Evolutionary conservation across 2,329 filamentous ascomycete species (phyloP), one percentile per base, ranked within the genome.

Genomic region (Basipetospora chlamydospora): DNA sequence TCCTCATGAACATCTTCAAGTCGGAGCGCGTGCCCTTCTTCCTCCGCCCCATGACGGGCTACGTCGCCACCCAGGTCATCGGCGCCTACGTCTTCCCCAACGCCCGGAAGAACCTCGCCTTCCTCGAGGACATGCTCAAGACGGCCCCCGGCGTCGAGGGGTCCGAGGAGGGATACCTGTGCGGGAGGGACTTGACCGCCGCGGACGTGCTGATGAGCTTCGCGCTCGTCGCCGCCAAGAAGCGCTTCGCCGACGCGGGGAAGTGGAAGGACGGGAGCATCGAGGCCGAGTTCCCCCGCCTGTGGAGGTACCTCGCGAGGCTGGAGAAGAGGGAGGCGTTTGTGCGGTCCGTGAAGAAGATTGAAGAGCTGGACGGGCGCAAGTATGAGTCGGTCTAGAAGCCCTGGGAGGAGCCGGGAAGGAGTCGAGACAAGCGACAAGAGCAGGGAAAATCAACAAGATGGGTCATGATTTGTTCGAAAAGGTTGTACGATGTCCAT

Each of bases 121-220:
- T 73, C 46, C 45, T 74, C 28, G 65, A 73, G 44, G 49, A 57
- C 22, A 61, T 64, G 42, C 59, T 73, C 12, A 49, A 54, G 18
- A 63, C 61, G 5, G 63, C 65, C 1, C 51, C 53, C 0, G 25
- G 10, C 11, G 21, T 4, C 12, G 33, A 25, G 16, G 50, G 46
- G 7, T 53, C 49, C 1, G 58, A 60, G 22, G 54, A 55, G 10
- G 44, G 47, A 31, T 73, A 67, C 47, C 52, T 73, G 18, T 71
- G 67, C 44, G 65, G 67, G 17, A 47, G 54, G 15, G 46, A 53
- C 28, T 56, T 73, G 35, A 67, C 66, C 2, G 61, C 66, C 1
- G 69, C 66, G 6, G 68, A 71, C 42, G 63, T 73, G 39, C 50
- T 72, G 37, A 52, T 72, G 45, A 68, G 65, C 50, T 73, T 67